phyloP scores from a whole-genome alignment of 345 rosid species.

The Ailanthus altissimus region DNA sequence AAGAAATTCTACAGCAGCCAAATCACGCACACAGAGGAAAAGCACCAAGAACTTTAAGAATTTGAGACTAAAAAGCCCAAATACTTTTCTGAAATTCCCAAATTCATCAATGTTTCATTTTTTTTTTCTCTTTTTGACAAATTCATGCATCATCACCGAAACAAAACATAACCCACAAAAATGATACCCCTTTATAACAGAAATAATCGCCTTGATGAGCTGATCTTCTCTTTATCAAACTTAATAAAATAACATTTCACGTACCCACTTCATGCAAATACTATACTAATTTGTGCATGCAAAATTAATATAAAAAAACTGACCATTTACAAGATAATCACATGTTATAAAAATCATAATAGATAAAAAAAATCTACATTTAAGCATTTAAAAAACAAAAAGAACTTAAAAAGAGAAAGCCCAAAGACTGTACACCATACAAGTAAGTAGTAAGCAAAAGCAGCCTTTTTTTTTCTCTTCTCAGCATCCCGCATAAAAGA shows the following conservation, averaged over 20 bases:
- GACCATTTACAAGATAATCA: background rate
- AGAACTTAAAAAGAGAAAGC: background rate
- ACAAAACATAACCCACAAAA: background rate
- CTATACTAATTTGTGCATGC: background rate
- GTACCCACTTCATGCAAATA: slow-evolving; percentile 8
- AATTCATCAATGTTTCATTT: background rate
- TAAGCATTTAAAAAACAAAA: background rate
- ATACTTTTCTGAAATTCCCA: background rate
- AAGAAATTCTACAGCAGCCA: background rate
- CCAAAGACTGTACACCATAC: background rate
- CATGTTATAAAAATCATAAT: background rate
- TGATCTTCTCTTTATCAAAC: background rate
- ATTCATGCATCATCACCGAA: background rate
- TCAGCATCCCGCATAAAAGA: slow-evolving; percentile 31
- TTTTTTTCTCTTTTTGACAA: background rate
- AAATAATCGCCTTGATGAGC: background rate
- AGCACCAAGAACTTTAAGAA: background rate
- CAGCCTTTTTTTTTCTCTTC: slow-evolving; percentile 10
- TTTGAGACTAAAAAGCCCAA: background rate
- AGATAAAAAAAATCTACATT: slow-evolving; percentile 1
- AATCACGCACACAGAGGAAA: background rate
- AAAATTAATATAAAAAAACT: background rate
- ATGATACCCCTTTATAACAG: background rate
- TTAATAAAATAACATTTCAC: background rate
- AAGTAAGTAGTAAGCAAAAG: slow-evolving; percentile 10